Conservation (phyloP, 164 flowering plant genomes). For the Macadamia integrifolia region DNA sequence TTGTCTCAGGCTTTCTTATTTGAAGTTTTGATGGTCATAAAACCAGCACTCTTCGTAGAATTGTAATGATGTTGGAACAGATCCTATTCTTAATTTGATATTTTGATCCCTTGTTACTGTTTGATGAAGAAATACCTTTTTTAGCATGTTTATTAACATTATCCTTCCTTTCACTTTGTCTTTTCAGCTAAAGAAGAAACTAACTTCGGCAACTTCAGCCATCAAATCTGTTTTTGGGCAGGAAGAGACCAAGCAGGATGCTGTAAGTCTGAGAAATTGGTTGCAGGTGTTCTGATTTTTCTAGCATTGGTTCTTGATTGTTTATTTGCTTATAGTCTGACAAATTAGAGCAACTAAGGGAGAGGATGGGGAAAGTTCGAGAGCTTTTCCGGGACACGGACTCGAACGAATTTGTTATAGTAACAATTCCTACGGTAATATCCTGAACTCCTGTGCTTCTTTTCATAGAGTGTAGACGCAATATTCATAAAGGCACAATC, state of each 20-base stretch:
- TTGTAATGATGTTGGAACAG: background rate
- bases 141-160: background rate
- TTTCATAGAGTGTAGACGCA: too few species aligned
- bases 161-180: background rate
- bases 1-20: too few species aligned
- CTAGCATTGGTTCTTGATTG: slow-evolving; percentile 2
- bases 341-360: slow-evolving; percentile 74
- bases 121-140: background rate
- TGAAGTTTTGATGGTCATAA: too few species aligned
- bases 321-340: slow-evolving; percentile 39
- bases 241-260: slow-evolving; percentile 44
- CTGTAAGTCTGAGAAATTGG: slow-evolving; percentile 47
- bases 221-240: slow-evolving; percentile 81
- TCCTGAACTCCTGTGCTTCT: background rate
- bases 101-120: background rate
- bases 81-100: background rate
- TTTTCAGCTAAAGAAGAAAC: slow-evolving; percentile 68
- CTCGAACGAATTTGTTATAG: slow-evolving; percentile 81
- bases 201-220: slow-evolving; percentile 80
- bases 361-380: slow-evolving; percentile 84
- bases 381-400: slow-evolving; percentile 78
- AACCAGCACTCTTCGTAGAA: too few species aligned
- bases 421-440: slow-evolving; percentile 88
- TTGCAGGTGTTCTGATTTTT: slow-evolving; percentile 4
- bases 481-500: too few species aligned